Evolutionary conservation across 768 basidiomycete genomes (phyloP), one percentile per base, ranked within the genome.

Genomic region (Termitomyces sp.): DNA sequence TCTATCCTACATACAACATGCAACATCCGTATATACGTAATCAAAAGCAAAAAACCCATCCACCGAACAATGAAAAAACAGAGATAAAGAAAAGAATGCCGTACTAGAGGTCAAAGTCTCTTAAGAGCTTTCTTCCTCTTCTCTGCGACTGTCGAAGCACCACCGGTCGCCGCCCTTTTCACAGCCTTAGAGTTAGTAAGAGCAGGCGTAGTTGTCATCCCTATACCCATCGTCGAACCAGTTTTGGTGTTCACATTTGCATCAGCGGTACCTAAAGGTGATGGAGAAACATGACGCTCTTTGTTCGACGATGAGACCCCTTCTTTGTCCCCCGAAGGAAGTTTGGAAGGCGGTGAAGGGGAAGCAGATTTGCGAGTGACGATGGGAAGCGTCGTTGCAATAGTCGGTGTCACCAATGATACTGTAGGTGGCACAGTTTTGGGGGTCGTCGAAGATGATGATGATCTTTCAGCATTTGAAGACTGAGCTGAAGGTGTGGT

Each of bases 61-160:
- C 49, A 41, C 57, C 34, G 7, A 49, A 41, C 28, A 32, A 50
- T 39, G 16, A 50, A 16, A n/a, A n/a, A 54, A 35, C 19, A 14
- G 9, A 8, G 17, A 46, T 19, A 30, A 16, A 32, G 17, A 6
- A 7, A 23, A 54, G 28, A 34, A 42, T 35, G 11, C 12, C 10
- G 7, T 16, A 32, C 25, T 41, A n/a, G 27, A 51, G 50, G 53
- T 71, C 60, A 93, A 69, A 93, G 71, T 60, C 91, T 77, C 72
- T 89, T 93, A 63, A 93, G 72, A 4, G 91, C 91, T 77, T 92
- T 93, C 80, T 93, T 93, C 69, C 91, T 77, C 75, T 93, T 93
- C 72, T 91, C 90, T 3, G 81, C 83, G 2, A 83, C 83, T 2
- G 76, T 79, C 5, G 72, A 67, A 0, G 69, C 76, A 11, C 72